Conservation (phyloP, 495 filamentous ascomycete species). For the Hypomontagnella submonticulosa region DNA sequence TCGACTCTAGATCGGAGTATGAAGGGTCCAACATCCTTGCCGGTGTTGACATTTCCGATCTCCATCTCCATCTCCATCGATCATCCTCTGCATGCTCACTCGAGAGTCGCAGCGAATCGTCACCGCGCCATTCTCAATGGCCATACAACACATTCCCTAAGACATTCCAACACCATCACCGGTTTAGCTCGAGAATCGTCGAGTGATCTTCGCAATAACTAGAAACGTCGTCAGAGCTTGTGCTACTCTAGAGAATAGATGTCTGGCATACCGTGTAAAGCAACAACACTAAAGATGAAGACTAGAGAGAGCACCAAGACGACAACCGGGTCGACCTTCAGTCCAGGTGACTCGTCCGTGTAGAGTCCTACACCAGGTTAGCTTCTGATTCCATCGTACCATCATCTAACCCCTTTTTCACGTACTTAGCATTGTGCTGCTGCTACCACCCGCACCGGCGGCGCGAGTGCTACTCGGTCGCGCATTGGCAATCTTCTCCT, state of each 20-base stretch:
- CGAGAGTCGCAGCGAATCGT: constrained; percentile 32
- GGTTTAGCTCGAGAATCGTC: constrained; percentile 80
- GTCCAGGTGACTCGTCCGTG: constrained; percentile 95
- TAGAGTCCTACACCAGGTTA: constrained; percentile 73
- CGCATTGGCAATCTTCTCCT: constrained; percentile 91
- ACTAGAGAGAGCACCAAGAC: constrained; percentile 93
- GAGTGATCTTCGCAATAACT: constrained; percentile 98
- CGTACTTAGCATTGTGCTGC: constrained; percentile 96
- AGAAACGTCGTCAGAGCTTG: constrained; percentile 38
- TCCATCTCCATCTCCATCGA: not conserved
- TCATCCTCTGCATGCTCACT: constrained; percentile 11
- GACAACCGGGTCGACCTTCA: constrained; percentile 97
- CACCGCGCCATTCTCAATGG: constrained; percentile 39
- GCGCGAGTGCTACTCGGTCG: constrained; percentile 90
- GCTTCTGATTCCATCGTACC: constrained; percentile 8
- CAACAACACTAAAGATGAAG: constrained; percentile 98
- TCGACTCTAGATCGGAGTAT: constrained; percentile 13
- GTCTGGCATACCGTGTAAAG: constrained; percentile 88
- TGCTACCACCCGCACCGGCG: constrained; percentile 94
- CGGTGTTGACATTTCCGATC: constrained; percentile 17
- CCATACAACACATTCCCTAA: constrained; percentile 19
- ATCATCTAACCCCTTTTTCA: constrained; percentile 8
- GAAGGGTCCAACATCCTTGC: constrained; percentile 22
- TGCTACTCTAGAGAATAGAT: constrained; percentile 43
- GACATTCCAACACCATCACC: constrained; percentile 4